Evolutionary conservation across 352 stramenopile species (phyloP), one percentile per base, ranked within the genome.

Genomic region (Globisporangium perplexum): DNA sequence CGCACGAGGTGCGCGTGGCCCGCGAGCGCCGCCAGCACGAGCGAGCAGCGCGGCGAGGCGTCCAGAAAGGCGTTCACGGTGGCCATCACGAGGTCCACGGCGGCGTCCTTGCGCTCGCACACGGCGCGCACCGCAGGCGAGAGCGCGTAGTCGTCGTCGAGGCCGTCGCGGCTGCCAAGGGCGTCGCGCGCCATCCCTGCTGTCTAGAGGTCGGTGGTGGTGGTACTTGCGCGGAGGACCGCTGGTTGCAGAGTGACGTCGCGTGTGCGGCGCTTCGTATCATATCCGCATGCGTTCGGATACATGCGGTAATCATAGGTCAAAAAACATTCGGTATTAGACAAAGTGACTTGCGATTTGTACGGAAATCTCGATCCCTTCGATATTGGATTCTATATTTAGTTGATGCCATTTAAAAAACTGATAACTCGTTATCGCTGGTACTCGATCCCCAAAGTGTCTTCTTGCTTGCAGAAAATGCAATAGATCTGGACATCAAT

Each of bases 41-140:
- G 59, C 45, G 56, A 71, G 70, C 80, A 91, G 31, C 44, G 60
- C 31, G 57, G 54, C 7, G 76, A 88, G 15, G 66, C 20, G 52
- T 91, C 80, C 18, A 86, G 49, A 55, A 84, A 91, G 8, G 48
- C 35, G 57, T 86, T 68, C 36, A 91, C 68, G 17, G 55, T 49
- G 18, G 68, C 55, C 53, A 86, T 53, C 38, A 89, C 67, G 28
- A 87, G 63, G 48, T 85, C 68, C 18, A 78, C 66, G 30, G 46
- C 69, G 1, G 66, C 64, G 43, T 66, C 57, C 28, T 83, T 63
- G 23, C 60, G 75, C 24, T 74, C 66, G 51, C 75, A 87, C 10
- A 71, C 76, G 17, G 68, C 68, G 28, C 59, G 42, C 22, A 88
- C 76, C 0, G 76, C 74, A 0, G 77, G 77, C 8, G 80, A 90